Percentiles rank a stretch among this genome's conserved stretches.
Conservation (phyloP, 2,329 filamentous ascomycete species). For the Pseudogymnoascus sp. region DNA sequence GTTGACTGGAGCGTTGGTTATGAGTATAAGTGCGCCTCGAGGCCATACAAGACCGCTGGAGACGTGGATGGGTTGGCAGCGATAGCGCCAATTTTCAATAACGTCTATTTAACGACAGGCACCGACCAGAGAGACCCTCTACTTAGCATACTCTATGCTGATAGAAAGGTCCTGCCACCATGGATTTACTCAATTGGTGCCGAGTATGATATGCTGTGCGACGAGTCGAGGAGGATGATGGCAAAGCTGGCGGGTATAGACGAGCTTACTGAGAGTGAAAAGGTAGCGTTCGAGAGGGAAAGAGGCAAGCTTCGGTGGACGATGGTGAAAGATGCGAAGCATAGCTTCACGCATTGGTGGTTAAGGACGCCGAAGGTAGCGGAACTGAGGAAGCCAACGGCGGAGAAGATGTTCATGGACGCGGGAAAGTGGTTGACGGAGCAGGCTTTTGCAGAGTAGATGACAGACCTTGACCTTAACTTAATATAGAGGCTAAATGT, state of each 20-base stretch:
- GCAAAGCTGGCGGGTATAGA: constrained; percentile 12
- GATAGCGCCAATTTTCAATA: constrained; percentile 13
- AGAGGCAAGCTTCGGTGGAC: neutral
- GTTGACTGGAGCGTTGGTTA: constrained; percentile 32
- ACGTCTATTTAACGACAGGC: constrained; percentile 18
- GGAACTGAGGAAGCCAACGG: neutral
- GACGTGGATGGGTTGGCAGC: constrained; percentile 17
- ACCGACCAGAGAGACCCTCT: constrained; percentile 21
- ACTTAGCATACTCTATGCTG: constrained; percentile 18
- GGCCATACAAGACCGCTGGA: constrained; percentile 27
- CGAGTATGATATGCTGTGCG: constrained; percentile 23
- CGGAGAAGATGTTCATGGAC: constrained; percentile 1
- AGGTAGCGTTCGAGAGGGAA: neutral
- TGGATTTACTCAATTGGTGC: constrained; percentile 21
- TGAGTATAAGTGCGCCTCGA: constrained; percentile 24
- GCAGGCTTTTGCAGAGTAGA: neutral
- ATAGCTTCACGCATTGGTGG: constrained; percentile 3
- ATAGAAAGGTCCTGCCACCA: constrained; percentile 17
- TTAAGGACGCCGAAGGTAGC: neutral
- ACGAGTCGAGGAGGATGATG: constrained; percentile 17
- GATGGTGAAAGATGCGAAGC: neutral
- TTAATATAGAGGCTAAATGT: neutral
- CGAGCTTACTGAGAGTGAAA: constrained; percentile 1
- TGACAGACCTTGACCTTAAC: neutral
- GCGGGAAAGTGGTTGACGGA: constrained; percentile 2